Evolutionary conservation across 345 rosid genomes (phyloP), one percentile per base, ranked within the genome.

Genomic region (Xanthoceras sorbifolium): DNA sequence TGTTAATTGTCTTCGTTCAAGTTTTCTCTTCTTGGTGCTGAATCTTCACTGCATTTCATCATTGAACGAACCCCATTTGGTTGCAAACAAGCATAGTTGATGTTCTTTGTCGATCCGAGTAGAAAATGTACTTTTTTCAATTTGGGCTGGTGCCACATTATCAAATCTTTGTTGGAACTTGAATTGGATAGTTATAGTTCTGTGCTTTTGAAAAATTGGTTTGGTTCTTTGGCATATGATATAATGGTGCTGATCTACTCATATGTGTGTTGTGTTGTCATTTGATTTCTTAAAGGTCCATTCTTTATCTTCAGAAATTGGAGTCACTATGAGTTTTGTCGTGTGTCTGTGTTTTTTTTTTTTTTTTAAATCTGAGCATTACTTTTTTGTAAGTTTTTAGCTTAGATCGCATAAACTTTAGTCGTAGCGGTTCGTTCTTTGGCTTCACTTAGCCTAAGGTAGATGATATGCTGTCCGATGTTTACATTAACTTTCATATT

Each of bases 41-140:
- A 29, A 72, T 25, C 55, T 72, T 44, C 20, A 62, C 67, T 40
- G 57, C 59, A 59, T 61, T 62, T 59, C 31, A 2, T 71, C 10
- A n/a, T 22, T 34, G n/a, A 52, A 34, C 22, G 52, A 72, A 4
- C 32, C 75, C 54, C 25, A 38, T 40, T 26, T 38, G n/a, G 25
- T 38, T 25, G 9, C n/a, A 25, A 18, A 60, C n/a, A 72, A 36
- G 64, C 36, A 11, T 12, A 5, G 1, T 31, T 31, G 9, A 23
- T 54, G 63, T 32, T 67, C 7, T 46, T 25, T 69, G 40, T 18
- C 50, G 36, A 57, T 57, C 62, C n/a, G 55, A n/a, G 55, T 50
- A 17, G 55, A 50, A 50, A 50, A 17, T 17, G n/a, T 50, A 50
- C 55, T 3, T 64, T 64, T 29, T 31, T 18, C 42, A 64, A 64